Evolutionary conservation across 768 basidiomycete genomes (phyloP), one percentile per base, ranked within the genome.

Genomic region (Daedaleopsis nitida): DNA sequence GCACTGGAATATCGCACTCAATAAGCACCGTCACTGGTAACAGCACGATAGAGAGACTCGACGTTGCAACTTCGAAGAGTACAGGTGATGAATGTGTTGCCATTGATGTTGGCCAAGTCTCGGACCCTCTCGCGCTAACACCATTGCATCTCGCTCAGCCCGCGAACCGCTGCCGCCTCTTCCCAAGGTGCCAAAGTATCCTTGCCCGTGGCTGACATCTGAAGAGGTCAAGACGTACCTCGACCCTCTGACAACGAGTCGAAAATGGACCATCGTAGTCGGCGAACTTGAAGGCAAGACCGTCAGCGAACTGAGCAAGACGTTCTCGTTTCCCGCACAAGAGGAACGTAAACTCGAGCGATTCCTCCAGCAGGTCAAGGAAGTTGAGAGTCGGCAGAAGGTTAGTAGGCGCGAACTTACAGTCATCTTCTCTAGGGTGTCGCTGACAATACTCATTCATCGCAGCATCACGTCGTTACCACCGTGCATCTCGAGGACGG

Each of bases 151-250:
- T 32, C 27, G 48, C 21, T 52, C 23, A 21, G 23, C n/a, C 10
- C 24, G 14, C 21, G 32, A n/a, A 16, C 14, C 14, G 0, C 58
- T 70, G 3, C 67, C 66, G 3, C 37, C 52, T 0, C 57, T 63
- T 0, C 67, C 69, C 5, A 42, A 38, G 0, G 61, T 55, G 10
- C 67, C 67, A 1, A 50, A 24, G 1, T 70, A 67, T 39, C 69
- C 69, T 1, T 62, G 62, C 12, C 67, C 66, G n/a, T 65, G 65
- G 54, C 51, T 70, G 24, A 57, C 55, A 1, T 55, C 64, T 13
- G 55, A 58, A 21, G 61, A 68, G 21, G 54, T 56, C 32, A 16
- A 17, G 7, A 53, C 47, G 2, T 67, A 62, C 35, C 54, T 69
- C 16, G 8, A 24, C 0, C 66, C 66, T 16, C 55, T 69, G 10